Conservation (phyloP, 2,329 filamentous ascomycete genomes). For the Leptographium radiaticola region DNA sequence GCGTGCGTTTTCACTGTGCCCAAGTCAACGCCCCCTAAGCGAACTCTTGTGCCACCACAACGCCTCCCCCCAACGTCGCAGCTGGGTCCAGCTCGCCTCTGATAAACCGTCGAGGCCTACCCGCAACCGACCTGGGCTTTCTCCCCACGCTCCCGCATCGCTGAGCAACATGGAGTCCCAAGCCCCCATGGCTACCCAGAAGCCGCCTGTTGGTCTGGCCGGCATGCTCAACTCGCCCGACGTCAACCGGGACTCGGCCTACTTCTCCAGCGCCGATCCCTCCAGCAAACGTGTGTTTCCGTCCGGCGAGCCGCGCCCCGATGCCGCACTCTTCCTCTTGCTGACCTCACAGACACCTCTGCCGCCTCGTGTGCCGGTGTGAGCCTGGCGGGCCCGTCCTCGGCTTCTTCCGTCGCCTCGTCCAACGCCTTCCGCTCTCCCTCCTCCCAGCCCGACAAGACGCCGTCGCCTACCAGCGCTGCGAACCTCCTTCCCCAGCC, state of each 20-base stretch:
- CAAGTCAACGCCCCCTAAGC: neutral
- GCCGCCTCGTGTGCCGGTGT: conserved; percentile 29
- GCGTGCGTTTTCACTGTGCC: neutral
- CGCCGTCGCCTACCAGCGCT: conserved; percentile 43
- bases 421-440: conserved; percentile 5
- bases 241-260: conserved; percentile 38
- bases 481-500: conserved; percentile 36
- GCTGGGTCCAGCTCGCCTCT: too few species aligned
- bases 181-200: conserved; percentile 24
- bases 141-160: neutral
- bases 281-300: conserved; percentile 36
- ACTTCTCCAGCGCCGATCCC: conserved; percentile 34
- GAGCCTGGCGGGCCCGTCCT: conserved; percentile 22
- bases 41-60: neutral
- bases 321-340: neutral
- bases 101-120: too few species aligned
- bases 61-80: too few species aligned
- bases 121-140: neutral
- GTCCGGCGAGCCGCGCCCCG: too few species aligned
- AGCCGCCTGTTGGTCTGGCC: conserved; percentile 33
- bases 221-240: conserved; percentile 38
- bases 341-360: conserved; percentile 22
- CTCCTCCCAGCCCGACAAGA: conserved; percentile 35
- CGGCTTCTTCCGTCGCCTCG: conserved; percentile 16
- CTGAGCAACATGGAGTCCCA: conserved; percentile 23